A percentile compares a stretch with the other conserved stretches of the same genome.
phyloP scores from a whole-genome alignment of 768 basidiomycete genomes.

The Gloeopeniophorella convolvens region DNA sequence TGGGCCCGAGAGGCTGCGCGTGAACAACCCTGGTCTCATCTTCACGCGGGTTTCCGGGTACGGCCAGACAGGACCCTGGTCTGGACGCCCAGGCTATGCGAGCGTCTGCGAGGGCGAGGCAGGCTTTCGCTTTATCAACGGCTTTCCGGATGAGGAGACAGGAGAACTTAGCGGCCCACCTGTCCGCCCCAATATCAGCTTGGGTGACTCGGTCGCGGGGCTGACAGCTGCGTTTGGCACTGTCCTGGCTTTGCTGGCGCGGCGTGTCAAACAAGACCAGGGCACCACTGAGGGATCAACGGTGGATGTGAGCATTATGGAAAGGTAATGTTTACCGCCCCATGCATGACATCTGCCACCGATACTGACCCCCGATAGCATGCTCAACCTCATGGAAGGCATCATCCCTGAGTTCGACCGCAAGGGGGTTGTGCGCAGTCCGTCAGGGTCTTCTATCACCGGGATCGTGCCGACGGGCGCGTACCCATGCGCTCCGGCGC shows the following conservation, averaged over 20 bases:
- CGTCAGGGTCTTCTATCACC: constrained; percentile 68
- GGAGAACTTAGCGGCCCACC: constrained; percentile 54
- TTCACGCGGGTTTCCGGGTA: constrained; percentile 83
- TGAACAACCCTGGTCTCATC: constrained; percentile 81
- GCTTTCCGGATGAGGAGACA: constrained; percentile 48
- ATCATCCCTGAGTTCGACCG: constrained; percentile 72
- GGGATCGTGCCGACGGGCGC: constrained; percentile 74
- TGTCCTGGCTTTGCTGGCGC: constrained; percentile 52
- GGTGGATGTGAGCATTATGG: constrained; percentile 73
- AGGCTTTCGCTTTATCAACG: constrained; percentile 69
- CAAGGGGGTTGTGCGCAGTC: constrained; percentile 64
- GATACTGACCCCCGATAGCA: constrained; percentile 33
- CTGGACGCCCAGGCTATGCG: constrained; percentile 61
- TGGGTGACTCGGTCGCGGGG: constrained; percentile 68
- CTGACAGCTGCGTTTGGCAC: constrained; percentile 71
- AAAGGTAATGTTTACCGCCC: constrained; percentile 38
- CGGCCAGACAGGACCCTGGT: constrained; percentile 71
- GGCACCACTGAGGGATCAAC: constrained; percentile 38
- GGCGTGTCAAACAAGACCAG: constrained; percentile 30
- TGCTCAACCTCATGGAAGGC: constrained; percentile 74
- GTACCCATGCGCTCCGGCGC: constrained; percentile 52
- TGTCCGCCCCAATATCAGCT: constrained; percentile 63
- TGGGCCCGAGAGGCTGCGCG: constrained; percentile 50
- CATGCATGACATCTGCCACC: not conserved
- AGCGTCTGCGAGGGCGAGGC: constrained; percentile 74